Evolutionary conservation across 2,329 filamentous ascomycete species (phyloP), one percentile per base, ranked within the genome.

Genomic region (Fusarium palustre): DNA sequence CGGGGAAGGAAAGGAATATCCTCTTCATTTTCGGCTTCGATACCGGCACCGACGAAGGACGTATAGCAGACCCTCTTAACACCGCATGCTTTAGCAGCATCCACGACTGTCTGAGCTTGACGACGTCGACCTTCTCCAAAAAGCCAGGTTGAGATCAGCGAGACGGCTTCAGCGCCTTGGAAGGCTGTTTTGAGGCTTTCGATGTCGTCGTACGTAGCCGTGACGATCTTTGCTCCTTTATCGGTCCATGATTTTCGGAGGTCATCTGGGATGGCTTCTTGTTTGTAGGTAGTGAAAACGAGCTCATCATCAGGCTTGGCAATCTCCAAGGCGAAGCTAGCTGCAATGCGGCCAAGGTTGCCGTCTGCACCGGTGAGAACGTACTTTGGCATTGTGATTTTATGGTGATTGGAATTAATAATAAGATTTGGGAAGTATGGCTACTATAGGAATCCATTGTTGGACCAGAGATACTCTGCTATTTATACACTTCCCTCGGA

Each of bases 321-420:
- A 16, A 74, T 73, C 12, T 74, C 68, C 22, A 56, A 41, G 1
- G 72, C 71, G n/a, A 63, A 73, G 15, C 58, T 70, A 13, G 71
- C 71, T 10, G 71, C 71, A 11, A 74, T 49, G 5, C 63, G 56
- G 16, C 71, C 71, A 18, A 74, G 71, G 11, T 74, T 73, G 28
- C 71, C 71, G 38, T 74, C 71, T n/a, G 62, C 71, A 11, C 71
- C 71, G 8, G 71, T 74, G 20, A 74, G 68, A 47, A 74, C 71
- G 59, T 49, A 74, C 25, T 74, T 74, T 42, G 71, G 65, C 71
- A 74, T 74, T 10, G 9, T 60, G n/a, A 42, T 41, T 7, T 20
- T 22, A 11, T 25, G 12, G 18, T 10, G 22, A 30, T 25, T 42
- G 0, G 18, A 16, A 3, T n/a, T 22, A 15, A 30, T 8, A 20